Evolutionary conservation across 306 rosid genomes (phyloP).

Genomic region (Ziziphus jujuba): DNA sequence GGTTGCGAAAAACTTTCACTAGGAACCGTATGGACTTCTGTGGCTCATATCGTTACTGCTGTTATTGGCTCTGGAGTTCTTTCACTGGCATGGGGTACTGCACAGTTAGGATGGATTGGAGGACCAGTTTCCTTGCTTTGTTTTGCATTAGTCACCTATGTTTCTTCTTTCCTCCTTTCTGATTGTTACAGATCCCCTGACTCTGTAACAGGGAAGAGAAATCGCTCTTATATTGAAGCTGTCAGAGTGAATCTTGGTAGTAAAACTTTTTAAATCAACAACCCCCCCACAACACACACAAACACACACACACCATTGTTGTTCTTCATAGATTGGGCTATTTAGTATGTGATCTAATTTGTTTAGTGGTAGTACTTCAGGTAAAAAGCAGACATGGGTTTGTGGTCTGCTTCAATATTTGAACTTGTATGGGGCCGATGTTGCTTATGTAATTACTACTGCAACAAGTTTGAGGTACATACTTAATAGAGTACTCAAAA

Average conservation of each 20-base stretch:
- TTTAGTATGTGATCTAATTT: constrained; percentile 17
- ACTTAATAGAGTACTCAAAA: neutral
- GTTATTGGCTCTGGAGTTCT: constrained; percentile 75
- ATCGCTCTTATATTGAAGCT: constrained; percentile 53
- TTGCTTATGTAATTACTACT: constrained; percentile 68
- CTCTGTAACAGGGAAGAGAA: constrained; percentile 51
- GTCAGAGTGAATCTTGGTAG: constrained; percentile 62
- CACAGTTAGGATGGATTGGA: constrained; percentile 70
- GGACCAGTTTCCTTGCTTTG: constrained; percentile 51
- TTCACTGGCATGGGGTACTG: constrained; percentile 73
- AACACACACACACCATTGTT: too few species aligned
- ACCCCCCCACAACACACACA: too few species aligned
- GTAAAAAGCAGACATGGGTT: constrained; percentile 43
- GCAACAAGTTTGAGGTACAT: constrained; percentile 63
- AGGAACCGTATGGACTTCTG: constrained; percentile 51
- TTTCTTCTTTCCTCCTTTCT: constrained; percentile 55
- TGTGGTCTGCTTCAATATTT: constrained; percentile 59
- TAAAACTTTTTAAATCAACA: constrained; percentile 2
- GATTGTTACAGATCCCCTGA: constrained; percentile 66
- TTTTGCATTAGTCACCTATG: constrained; percentile 51
- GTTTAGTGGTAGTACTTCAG: constrained; percentile 43
- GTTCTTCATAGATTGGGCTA: constrained; percentile 13
- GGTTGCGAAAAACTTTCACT: constrained; percentile 10
- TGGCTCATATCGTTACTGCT: constrained; percentile 75
- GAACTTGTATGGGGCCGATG: constrained; percentile 56